Percentiles rank a stretch among this genome's conserved stretches.
These are phyloP conservation scores for Carex parvula DNA, from an alignment of 176 grass and related monocot species.

Conservation along the genomic window DNA sequence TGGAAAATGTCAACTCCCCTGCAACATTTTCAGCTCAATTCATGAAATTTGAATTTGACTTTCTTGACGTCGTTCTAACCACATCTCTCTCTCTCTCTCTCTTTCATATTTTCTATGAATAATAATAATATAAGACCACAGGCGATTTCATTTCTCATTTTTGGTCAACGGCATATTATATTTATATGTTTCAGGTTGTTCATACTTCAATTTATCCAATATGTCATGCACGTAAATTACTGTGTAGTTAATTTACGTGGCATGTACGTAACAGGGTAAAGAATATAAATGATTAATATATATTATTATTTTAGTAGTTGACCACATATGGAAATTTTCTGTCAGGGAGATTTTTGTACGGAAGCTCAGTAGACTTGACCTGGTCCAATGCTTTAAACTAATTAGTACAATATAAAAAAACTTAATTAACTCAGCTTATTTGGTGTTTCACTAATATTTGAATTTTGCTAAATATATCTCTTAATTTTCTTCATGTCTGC, in stretches of 20 bases:
- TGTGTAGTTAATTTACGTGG: background rate
- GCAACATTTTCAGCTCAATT: background rate
- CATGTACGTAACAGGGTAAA: background rate
- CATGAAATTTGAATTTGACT: slow-evolving; percentile 11
- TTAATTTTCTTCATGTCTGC: background rate
- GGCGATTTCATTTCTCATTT: background rate
- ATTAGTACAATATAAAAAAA: background rate
- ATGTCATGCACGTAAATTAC: background rate
- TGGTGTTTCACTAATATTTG: background rate
- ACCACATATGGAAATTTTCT: background rate
- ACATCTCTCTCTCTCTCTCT: background rate
- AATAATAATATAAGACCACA: background rate
- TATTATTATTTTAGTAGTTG: background rate
- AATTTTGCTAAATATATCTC: background rate
- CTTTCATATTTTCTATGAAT: slow-evolving; percentile 1
- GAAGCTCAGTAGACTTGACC: background rate
- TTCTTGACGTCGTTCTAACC: background rate
- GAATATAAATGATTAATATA: background rate
- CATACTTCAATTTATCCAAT: background rate
- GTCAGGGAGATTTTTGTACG: background rate
- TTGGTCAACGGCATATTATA: background rate
- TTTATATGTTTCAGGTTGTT: background rate
- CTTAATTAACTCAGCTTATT: background rate
- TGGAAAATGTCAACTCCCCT: slow-evolving; percentile 2
- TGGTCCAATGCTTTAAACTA: background rate